Evolutionary conservation across 495 filamentous ascomycete genomes (phyloP).

Genomic region (Neurospora terricola): DNA sequence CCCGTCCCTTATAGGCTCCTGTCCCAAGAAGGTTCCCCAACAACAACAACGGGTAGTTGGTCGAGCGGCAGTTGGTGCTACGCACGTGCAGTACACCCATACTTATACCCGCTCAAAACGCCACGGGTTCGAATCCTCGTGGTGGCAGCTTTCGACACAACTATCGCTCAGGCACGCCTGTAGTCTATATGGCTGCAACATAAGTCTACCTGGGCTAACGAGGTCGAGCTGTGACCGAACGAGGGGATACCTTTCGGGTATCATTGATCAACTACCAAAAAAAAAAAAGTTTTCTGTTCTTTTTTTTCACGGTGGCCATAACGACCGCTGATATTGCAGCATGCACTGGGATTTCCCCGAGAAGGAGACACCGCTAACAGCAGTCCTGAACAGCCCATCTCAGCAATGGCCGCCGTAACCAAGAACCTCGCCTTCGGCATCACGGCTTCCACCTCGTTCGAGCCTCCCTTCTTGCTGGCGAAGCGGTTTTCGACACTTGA

Average conservation of each 20-base stretch:
- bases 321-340: not conserved
- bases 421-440: slow-evolving; percentile 45
- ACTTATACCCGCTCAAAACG: not conserved
- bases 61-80: not conserved
- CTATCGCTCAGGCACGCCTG: not conserved
- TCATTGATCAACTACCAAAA: not conserved
- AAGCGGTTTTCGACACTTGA: slow-evolving; percentile 54
- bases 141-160: not conserved
- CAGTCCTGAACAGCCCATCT: slow-evolving; percentile 20
- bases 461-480: slow-evolving; percentile 48
- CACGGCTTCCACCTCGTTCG: slow-evolving; percentile 49
- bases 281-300: too few species aligned
- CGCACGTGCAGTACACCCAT: not conserved
- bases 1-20: not conserved
- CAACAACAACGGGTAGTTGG: not conserved
- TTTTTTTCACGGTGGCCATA: not conserved
- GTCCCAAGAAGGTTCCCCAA: not conserved
- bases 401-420: slow-evolving; percentile 48
- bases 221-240: not conserved
- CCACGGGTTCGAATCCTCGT: not conserved
- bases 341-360: not conserved
- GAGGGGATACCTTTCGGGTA: not conserved
- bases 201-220: not conserved
- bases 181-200: not conserved
- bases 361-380: not conserved